These are phyloP conservation scores for Aureobasidium sp. DNA, from an alignment of 2,329 filamentous ascomycete species.

Conservation along the genomic window DNA sequence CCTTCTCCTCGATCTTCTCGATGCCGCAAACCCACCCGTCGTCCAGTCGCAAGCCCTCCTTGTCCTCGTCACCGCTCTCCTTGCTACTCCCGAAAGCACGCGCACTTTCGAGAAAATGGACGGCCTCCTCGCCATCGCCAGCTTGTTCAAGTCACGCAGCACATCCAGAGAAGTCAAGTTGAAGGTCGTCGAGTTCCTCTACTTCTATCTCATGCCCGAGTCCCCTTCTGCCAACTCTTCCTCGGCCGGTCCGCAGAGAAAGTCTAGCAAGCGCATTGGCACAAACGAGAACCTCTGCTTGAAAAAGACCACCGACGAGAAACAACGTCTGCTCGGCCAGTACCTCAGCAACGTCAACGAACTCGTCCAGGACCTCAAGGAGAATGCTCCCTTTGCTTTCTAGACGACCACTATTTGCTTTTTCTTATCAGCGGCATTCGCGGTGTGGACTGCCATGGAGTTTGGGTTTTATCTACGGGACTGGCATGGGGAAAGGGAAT, in stretches of 20 bases:
- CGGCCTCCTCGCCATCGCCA: conserved; percentile 83
- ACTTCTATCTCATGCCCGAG: conserved; percentile 98
- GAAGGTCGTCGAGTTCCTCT: conserved; percentile 93
- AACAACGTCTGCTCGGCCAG: conserved; percentile 66
- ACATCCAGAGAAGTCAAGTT: conserved; percentile 86
- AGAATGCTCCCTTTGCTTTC: conserved; percentile 60
- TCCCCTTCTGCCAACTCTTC: conserved; percentile 35
- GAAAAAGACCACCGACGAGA: conserved; percentile 67
- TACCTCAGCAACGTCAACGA: conserved; percentile 79
- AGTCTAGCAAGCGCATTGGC: conserved; percentile 18
- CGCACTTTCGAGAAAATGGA: conserved; percentile 88
- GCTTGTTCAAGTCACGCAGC: conserved; percentile 79
- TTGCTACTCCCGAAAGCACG: conserved; percentile 79
- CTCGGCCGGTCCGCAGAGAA: conserved; percentile 20
- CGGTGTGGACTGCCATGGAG: background rate
- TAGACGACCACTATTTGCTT: background rate
- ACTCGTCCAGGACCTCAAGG: conserved; percentile 68
- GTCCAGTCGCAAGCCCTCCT: conserved; percentile 87
- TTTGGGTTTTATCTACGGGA: background rate
- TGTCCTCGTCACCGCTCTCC: conserved; percentile 78
- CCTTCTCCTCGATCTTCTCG: conserved; percentile 87
- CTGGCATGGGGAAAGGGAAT: background rate
- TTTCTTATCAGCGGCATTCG: background rate
- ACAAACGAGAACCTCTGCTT: background rate
- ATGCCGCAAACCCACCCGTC: conserved; percentile 78